Base-by-base conservation (phyloP, 805 yeast genomes). In the Torulaspora delbrueckii region DNA sequence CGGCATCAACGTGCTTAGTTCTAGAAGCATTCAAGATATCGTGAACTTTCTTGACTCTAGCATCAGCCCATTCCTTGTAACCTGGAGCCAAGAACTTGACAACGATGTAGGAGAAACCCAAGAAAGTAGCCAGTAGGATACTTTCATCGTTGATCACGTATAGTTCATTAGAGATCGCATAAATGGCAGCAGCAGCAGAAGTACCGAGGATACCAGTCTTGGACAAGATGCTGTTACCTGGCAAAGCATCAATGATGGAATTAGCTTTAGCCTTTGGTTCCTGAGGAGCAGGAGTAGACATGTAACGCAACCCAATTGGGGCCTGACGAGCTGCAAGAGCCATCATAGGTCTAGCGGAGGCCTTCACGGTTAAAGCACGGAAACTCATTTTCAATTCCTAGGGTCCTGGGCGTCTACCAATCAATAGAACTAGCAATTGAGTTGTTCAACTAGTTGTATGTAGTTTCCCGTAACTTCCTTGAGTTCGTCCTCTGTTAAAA, bases 171-270 rank as follows among this genome's bases (percentile, higher is more conserved):
- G 96, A 85, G 66, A 93, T 83, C 56, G 96, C 96, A 73, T 89
- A 93, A 58, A 91, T 70, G 50, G 95, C 82, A 47, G 96, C 98
- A 52, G 97, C 97, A 51, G 96, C 81, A 51, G 91, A 79, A 44
- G 99, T 90, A 62, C 96, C 96, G 63, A 93, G 76, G 65, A 90
- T 78, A 66, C 97, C 96, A 52, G 97, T 88, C 81, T 93, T 93
- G 57, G 96, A 80, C 58, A 91, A 70, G 59, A 79, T 75, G 63
- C 81, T 79, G 81, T 79, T 84, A 68, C 97, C 97, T 69, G 99
- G 99, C 58, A 93, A 73, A 53, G 96, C 87, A 64, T 86, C 90
- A 62, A 91, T 81, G 70, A 91, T 81, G 43, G 96, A 81, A 64
- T 79, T 71, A 48, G 99, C 99, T 78, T 87, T 87, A 59, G 83